These are phyloP conservation scores for Cunninghamia lanceolata DNA, from an alignment of 75 land plant genomes.

Conservation along the genomic window DNA sequence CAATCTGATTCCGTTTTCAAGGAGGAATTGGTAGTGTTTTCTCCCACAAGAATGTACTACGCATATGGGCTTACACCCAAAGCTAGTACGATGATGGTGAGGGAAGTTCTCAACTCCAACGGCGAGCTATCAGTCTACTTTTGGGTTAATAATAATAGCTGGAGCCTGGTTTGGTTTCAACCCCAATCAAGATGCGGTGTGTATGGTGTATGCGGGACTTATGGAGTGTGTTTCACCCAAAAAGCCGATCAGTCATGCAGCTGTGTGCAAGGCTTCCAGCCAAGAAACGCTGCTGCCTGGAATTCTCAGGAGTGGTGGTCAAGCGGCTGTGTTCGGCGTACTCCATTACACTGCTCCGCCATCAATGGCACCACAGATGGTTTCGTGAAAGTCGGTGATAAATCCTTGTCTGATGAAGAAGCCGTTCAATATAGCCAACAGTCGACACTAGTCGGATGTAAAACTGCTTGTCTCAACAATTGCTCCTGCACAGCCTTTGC, in stretches of 20 bases:
- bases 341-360: slow-evolving; percentile 5
- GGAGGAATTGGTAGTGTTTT: slow-evolving; percentile 28
- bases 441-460: neutral
- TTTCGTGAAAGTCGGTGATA: neutral
- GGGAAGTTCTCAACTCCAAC: slow-evolving; percentile 24
- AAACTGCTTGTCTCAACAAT: slow-evolving; percentile 18
- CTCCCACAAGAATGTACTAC: slow-evolving; percentile 7
- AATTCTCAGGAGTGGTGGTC: neutral
- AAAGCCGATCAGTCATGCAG: slow-evolving; percentile 3
- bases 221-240: slow-evolving; percentile 15
- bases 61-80: neutral
- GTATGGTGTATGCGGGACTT: slow-evolving; percentile 27
- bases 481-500: slow-evolving; percentile 24
- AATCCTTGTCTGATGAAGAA: slow-evolving; percentile 11
- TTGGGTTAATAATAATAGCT: slow-evolving; percentile 13
- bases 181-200: slow-evolving; percentile 20
- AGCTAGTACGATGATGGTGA: no score
- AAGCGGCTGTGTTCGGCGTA: slow-evolving; percentile 26
- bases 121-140: slow-evolving; percentile 18
- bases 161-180: slow-evolving; percentile 11
- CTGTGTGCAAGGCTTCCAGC: slow-evolving; percentile 30
- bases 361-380: neutral
- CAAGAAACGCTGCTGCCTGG: slow-evolving; percentile 14
- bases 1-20: slow-evolving; percentile 27
- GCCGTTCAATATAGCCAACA: neutral